Conservation (phyloP, 1,139 yeast genomes). For the Pichia sp. region DNA sequence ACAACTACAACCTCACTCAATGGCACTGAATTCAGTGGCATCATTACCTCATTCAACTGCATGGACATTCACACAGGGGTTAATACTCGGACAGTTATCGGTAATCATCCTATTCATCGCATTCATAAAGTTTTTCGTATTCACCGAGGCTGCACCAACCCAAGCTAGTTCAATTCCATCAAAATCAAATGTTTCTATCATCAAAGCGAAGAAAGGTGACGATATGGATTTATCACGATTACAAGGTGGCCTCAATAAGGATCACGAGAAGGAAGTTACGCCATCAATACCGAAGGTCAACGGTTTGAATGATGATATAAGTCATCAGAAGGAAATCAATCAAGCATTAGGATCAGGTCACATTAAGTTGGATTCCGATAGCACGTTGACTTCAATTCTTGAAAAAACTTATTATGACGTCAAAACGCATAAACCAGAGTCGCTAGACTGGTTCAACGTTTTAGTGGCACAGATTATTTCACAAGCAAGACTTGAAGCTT, state of each 20-base stretch:
- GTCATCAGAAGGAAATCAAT: slow-evolving; percentile 10
- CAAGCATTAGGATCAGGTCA: slow-evolving; percentile 6
- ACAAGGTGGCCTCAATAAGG: slow-evolving; percentile 2
- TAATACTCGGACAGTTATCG: slow-evolving; percentile 78
- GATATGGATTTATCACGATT: slow-evolving; percentile 14
- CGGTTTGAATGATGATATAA: slow-evolving; percentile 5
- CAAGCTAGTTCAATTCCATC: slow-evolving; percentile 23
- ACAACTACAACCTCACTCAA: slow-evolving; percentile 14
- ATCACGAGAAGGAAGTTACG: background rate
- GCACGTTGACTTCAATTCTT: slow-evolving; percentile 32
- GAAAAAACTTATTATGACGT: slow-evolving; percentile 94
- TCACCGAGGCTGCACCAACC: slow-evolving; percentile 58
- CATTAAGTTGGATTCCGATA: slow-evolving; percentile 10
- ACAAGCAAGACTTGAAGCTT: slow-evolving; percentile 82
- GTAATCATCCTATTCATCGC: slow-evolving; percentile 70
- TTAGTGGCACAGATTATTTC: slow-evolving; percentile 85
- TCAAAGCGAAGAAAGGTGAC: slow-evolving; percentile 22
- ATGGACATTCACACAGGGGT: slow-evolving; percentile 75
- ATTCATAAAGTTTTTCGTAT: slow-evolving; percentile 82
- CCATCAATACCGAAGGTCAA: background rate
- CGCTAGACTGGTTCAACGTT: slow-evolving; percentile 95
- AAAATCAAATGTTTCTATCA: slow-evolving; percentile 27
- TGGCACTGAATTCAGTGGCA: slow-evolving; percentile 6
- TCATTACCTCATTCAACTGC: slow-evolving; percentile 19
- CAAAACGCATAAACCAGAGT: slow-evolving; percentile 79